Base-by-base conservation (phyloP, 2,329 filamentous ascomycete genomes). In the Colletotrichum sp. region DNA sequence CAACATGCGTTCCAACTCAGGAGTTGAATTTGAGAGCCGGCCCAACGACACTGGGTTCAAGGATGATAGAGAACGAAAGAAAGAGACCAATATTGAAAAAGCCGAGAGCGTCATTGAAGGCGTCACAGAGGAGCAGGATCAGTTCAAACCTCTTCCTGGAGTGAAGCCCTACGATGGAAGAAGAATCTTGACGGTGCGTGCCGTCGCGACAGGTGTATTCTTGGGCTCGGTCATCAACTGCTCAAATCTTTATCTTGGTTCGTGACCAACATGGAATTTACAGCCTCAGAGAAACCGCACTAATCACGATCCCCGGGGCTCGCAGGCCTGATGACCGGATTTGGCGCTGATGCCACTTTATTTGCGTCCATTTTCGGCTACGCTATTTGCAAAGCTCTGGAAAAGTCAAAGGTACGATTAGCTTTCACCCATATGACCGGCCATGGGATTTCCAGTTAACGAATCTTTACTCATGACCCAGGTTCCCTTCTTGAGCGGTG, bases 271-370 rank as follows among this genome's bases (percentile, higher is more conserved):
- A 48, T 13, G 0, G 2, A 4, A 22, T 1, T 22, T 48, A n/a
- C 6, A 22, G 1, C 19, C n/a, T 48, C 11, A 48, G 1, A 22
- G n/a, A 22, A 48, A 4, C 1, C 0, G 11, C 44, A 13, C 44
- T 48, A 13, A 48, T 48, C 0, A 22, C 2, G 6, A n/a, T 22
- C 0, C 0, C 0, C 11, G n/a, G 12, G n/a, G 3, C 5, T 48
- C 44, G 44, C 2, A 52, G 44, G 44, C 2, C n/a, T 52, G 11
- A 52, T 52, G 44, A 52, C 44, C 0, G 44, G 44, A 1, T 52
- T 52, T 22, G 44, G 44, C 44, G 44, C 44, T 52, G 44, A 52
- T 52, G 44, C 44, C 44, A 52, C 44, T 8, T 2, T 52, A 22
- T 52, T 52, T 1, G 44, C 44, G 44, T 52, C 44, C 1, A 52